These are phyloP conservation scores for Medicago lupulina DNA, from an alignment of 306 rosid species.

Conservation along the genomic window DNA sequence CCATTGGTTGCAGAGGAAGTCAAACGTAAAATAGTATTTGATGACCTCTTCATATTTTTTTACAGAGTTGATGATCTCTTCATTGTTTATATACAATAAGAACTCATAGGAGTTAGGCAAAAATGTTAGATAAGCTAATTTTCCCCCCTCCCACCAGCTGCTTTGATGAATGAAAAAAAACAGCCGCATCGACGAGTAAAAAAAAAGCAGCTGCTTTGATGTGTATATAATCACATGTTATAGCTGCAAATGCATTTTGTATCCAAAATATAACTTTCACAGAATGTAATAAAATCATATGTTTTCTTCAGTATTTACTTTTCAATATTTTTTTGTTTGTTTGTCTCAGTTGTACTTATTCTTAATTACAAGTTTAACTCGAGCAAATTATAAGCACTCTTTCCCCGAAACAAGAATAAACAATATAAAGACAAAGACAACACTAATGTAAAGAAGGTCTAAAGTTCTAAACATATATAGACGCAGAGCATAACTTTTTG, in stretches of 20 bases:
- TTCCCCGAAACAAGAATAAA: constrained; percentile 24
- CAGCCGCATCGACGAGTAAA: too few relatives aligned
- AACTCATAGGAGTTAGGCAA: constrained; percentile 36
- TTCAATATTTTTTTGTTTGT: neutral
- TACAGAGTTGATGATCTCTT: constrained; percentile 8
- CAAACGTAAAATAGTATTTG: constrained; percentile 33
- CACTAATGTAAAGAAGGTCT: neutral
- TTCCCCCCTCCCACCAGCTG: neutral
- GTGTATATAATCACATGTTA: constrained; percentile 22
- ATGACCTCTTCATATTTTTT: constrained; percentile 11
- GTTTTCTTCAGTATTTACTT: neutral
- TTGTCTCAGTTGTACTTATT: constrained; percentile 1
- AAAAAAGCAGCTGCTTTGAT: neutral
- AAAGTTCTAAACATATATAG: neutral
- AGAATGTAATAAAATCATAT: constrained; percentile 38
- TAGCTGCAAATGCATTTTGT: constrained; percentile 31
- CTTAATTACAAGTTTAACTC: constrained; percentile 23
- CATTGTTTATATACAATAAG: constrained; percentile 16
- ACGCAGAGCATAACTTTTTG: too few relatives aligned
- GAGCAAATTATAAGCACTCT: constrained; percentile 1
- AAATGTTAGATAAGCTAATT: constrained; percentile 35
- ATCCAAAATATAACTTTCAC: constrained; percentile 34
- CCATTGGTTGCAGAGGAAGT: constrained; percentile 69
- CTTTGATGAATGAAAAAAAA: too few relatives aligned
- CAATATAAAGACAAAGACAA: neutral